Percentiles rank a stretch among this genome's conserved stretches.
Conservation (phyloP, 768 basidiomycete species). For the Xerocomellus chrysenteron region DNA sequence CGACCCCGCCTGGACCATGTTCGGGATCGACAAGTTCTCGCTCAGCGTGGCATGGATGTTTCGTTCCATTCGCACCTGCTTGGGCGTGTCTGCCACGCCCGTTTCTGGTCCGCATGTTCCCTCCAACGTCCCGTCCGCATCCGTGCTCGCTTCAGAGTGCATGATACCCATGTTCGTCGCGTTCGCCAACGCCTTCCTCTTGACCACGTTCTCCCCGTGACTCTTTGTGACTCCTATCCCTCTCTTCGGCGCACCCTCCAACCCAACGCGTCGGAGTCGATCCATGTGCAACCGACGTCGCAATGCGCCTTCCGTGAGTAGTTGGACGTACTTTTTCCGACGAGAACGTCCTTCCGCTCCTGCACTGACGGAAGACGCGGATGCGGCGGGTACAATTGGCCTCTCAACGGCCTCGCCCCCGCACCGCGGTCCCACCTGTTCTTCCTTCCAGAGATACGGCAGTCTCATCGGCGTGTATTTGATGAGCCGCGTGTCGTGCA, state of each 20-base stretch:
- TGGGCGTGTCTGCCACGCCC: conserved; percentile 4
- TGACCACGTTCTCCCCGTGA: background rate
- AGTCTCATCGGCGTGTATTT: conserved; percentile 13
- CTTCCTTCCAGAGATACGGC: conserved; percentile 21
- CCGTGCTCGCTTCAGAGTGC: background rate
- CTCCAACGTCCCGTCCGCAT: background rate
- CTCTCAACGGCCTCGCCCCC: background rate
- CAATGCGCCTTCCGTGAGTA: conserved; percentile 20
- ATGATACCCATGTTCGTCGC: conserved; percentile 6
- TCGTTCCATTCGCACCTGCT: conserved; percentile 6
- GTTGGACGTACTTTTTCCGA: conserved; percentile 19
- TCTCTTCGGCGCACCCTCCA: background rate
- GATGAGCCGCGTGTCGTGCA: conserved; percentile 18
- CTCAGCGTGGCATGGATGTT: conserved; percentile 6
- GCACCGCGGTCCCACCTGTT: background rate
- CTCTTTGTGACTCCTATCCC: background rate
- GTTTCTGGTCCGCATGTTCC: background rate
- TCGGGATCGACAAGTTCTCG: conserved; percentile 22
- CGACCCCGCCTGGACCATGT: conserved; percentile 5
- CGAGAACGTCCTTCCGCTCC: background rate
- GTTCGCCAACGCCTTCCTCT: conserved; percentile 14
- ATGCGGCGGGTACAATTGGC: background rate
- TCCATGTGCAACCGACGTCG: conserved; percentile 19
- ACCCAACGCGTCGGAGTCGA: background rate
- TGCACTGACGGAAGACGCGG: background rate